Evolutionary conservation across 2,329 filamentous ascomycete genomes (phyloP).

Genomic region (Paracoccidioides lutzii): DNA sequence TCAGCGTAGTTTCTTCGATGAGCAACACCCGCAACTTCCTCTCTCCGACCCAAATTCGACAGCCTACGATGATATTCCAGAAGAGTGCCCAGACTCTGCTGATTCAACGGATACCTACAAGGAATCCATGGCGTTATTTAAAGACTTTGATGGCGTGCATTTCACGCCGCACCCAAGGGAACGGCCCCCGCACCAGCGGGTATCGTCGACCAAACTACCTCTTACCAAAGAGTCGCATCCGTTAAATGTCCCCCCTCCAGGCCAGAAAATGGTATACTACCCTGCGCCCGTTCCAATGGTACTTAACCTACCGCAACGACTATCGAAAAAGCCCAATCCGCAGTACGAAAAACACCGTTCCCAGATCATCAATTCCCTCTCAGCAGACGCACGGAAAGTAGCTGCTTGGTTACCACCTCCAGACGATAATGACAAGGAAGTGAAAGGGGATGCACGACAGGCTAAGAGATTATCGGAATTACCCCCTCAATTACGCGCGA

Average conservation of each 20-base stretch:
- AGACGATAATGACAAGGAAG: conserved; percentile 16
- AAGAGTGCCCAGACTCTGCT: conserved; percentile 26
- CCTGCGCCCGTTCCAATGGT: conserved; percentile 87
- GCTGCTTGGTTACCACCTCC: conserved; percentile 31
- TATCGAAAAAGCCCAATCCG: conserved; percentile 58
- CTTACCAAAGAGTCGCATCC: conserved; percentile 27
- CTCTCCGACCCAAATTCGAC: neutral
- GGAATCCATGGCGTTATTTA: conserved; percentile 33
- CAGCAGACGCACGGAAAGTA: conserved; percentile 41
- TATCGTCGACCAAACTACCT: conserved; percentile 29
- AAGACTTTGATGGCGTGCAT: conserved; percentile 40
- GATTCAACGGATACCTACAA: conserved; percentile 36
- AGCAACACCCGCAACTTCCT: neutral
- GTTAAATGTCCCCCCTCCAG: conserved; percentile 38
- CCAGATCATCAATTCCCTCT: conserved; percentile 55
- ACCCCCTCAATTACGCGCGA: conserved; percentile 79
- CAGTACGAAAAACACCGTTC: conserved; percentile 59
- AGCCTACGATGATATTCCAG: neutral
- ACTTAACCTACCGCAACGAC: conserved; percentile 78
- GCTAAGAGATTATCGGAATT: conserved; percentile 36
- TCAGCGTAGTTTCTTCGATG: neutral
- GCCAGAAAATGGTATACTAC: conserved; percentile 82
- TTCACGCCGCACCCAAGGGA: conserved; percentile 22
- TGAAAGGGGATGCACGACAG: conserved; percentile 8
- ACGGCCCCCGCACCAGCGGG: conserved; percentile 17